These are phyloP conservation scores for Fusarium equiseti DNA, from an alignment of 2,329 filamentous ascomycete genomes.

Conservation along the genomic window DNA sequence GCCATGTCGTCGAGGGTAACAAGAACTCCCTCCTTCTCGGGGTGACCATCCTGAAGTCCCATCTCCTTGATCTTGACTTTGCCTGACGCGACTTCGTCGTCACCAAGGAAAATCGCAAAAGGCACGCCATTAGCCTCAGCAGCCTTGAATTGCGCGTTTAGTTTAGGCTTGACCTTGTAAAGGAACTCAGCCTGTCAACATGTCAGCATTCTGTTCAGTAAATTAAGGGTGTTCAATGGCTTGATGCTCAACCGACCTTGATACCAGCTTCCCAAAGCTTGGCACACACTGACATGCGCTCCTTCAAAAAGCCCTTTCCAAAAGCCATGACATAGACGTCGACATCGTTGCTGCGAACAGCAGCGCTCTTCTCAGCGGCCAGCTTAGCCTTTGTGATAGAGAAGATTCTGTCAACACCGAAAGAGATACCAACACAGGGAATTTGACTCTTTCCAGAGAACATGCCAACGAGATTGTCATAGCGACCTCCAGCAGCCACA, in stretches of 20 bases:
- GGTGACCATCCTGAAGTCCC: conserved; percentile 81
- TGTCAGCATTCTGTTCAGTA: conserved; percentile 40
- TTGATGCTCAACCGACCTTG: conserved; percentile 65
- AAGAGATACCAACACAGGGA: conserved; percentile 76
- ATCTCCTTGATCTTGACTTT: conserved; percentile 88
- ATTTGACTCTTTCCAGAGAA: conserved; percentile 88
- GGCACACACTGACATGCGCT: conserved; percentile 84
- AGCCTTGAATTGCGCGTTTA: conserved; percentile 88
- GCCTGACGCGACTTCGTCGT: conserved; percentile 86
- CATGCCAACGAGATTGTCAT: conserved; percentile 95
- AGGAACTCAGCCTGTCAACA: conserved; percentile 78
- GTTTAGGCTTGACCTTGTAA: conserved; percentile 91
- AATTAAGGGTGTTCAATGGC: background rate
- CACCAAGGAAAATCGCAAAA: conserved; percentile 88
- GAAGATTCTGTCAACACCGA: conserved; percentile 96
- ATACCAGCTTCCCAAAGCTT: conserved; percentile 88
- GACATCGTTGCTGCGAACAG: conserved; percentile 71
- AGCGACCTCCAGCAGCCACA: conserved; percentile 89
- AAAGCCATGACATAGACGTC: conserved; percentile 97
- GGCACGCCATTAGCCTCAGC: conserved; percentile 85
- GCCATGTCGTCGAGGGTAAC: conserved; percentile 74
- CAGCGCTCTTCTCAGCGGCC: conserved; percentile 70
- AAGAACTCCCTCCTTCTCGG: conserved; percentile 88
- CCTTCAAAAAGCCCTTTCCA: conserved; percentile 84
- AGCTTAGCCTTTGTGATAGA: conserved; percentile 85